These are phyloP conservation scores for Elongisporangium undulatum DNA, from an alignment of 352 stramenopile genomes.

Conservation along the genomic window DNA sequence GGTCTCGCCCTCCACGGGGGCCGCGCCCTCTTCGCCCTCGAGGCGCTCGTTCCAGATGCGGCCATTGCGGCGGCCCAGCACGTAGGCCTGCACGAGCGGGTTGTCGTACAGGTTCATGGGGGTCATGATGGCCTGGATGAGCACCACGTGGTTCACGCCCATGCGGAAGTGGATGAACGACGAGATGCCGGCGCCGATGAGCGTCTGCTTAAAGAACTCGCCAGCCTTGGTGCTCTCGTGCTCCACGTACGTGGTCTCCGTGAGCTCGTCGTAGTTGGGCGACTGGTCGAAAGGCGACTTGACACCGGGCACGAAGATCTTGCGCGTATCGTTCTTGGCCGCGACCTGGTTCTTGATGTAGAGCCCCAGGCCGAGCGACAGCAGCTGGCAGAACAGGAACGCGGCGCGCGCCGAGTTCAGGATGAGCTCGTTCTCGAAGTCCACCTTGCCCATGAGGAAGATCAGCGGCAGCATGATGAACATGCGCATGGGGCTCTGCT, in stretches of 20 bases:
- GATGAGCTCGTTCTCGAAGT: slow-evolving; percentile 74
- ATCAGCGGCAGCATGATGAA: slow-evolving; percentile 83
- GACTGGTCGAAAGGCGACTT: slow-evolving; percentile 80
- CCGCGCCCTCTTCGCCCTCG: slow-evolving; percentile 61
- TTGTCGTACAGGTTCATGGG: slow-evolving; percentile 85
- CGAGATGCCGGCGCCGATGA: slow-evolving; percentile 73
- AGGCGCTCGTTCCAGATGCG: slow-evolving; percentile 81
- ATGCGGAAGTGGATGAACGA: slow-evolving; percentile 82
- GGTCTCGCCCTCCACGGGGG: slow-evolving; percentile 19
- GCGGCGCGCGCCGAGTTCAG: slow-evolving; percentile 56
- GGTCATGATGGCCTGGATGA: slow-evolving; percentile 85
- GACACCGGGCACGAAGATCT: slow-evolving; percentile 65
- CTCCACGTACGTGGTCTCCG: slow-evolving; percentile 71
- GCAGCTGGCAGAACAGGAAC: slow-evolving; percentile 58
- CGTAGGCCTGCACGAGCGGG: slow-evolving; percentile 65
- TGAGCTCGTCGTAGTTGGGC: slow-evolving; percentile 75
- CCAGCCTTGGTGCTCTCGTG: slow-evolving; percentile 69
- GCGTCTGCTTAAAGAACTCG: slow-evolving; percentile 82
- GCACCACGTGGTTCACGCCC: slow-evolving; percentile 83
- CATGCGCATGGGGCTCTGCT: slow-evolving; percentile 79
- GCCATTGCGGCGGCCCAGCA: slow-evolving; percentile 53
- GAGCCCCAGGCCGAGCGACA: slow-evolving; percentile 54
- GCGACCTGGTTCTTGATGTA: slow-evolving; percentile 76
- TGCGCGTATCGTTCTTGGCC: slow-evolving; percentile 72
- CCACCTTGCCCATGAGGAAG: slow-evolving; percentile 83